phyloP scores from a whole-genome alignment of 2,329 filamentous ascomycete species.

The Pseudocercospora pini-densiflorae region DNA sequence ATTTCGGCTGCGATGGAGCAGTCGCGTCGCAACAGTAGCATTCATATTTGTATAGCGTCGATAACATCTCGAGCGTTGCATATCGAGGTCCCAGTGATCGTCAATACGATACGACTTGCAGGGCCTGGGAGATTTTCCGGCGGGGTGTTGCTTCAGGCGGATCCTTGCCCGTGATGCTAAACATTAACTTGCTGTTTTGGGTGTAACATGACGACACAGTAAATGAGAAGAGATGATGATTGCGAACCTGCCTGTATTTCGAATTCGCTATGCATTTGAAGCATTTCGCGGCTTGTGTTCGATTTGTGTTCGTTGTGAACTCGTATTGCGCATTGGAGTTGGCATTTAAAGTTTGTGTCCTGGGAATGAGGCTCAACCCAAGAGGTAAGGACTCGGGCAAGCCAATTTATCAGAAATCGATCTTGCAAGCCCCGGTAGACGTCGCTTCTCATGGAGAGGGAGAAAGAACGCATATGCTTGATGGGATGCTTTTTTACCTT shows the following conservation, averaged over 20 bases:
- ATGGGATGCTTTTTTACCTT: constrained; percentile 16
- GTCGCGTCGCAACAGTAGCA: constrained; percentile 7
- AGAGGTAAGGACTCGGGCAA: constrained; percentile 5
- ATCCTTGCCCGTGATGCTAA: background rate
- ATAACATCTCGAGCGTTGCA: constrained; percentile 13
- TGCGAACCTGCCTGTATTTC: too few relatives aligned
- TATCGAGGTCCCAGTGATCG: constrained; percentile 5
- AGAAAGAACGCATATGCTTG: constrained; percentile 24
- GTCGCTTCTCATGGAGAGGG: constrained; percentile 19
- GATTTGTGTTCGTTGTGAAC: too few relatives aligned
- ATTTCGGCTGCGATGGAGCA: background rate
- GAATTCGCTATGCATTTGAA: too few relatives aligned
- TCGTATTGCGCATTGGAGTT: too few relatives aligned
- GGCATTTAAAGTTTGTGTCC: background rate
- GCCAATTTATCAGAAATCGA: constrained; percentile 10
- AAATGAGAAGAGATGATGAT: too few relatives aligned
- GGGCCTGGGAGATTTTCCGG: constrained; percentile 11
- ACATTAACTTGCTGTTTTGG: background rate
- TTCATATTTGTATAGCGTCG: constrained; percentile 3
- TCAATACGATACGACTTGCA: background rate
- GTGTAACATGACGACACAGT: too few relatives aligned
- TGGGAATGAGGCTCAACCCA: constrained; percentile 12
- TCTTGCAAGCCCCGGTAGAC: constrained; percentile 23
- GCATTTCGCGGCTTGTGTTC: too few relatives aligned
- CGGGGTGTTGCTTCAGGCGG: constrained; percentile 17